phyloP scores from a whole-genome alignment of 495 filamentous ascomycete species.

The Oleoguttula mirabilis region DNA sequence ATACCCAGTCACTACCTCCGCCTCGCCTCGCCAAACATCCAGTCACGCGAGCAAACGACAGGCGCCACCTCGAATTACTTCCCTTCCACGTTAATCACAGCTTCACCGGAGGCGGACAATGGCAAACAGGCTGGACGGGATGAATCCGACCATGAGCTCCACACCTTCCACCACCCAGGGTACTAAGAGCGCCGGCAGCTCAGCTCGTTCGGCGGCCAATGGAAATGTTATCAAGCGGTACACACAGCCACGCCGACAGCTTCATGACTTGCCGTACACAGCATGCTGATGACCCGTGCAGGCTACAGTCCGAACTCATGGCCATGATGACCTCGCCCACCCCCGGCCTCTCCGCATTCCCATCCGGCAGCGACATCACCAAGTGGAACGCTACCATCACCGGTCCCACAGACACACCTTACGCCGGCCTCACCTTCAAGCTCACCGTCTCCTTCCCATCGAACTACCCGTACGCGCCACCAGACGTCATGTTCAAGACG shows the following conservation, averaged over 20 bases:
- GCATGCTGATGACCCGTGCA: too few species aligned
- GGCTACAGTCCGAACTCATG: constrained; percentile 94
- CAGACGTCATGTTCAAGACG: constrained; percentile 58
- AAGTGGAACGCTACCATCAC: constrained; percentile 88
- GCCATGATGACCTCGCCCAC: constrained; percentile 90
- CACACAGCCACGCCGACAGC: too few species aligned
- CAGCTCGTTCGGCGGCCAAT: constrained; percentile 11
- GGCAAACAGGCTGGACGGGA: too few species aligned
- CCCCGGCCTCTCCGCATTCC: constrained; percentile 91
- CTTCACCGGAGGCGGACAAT: too few species aligned
- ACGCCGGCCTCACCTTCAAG: constrained; percentile 80
- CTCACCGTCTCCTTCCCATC: constrained; percentile 82
- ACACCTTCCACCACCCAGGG: constrained; percentile 8
- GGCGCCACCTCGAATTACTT: too few species aligned
- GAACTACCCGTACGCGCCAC: constrained; percentile 90
- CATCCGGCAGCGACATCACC: constrained; percentile 80
- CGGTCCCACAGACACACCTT: constrained; percentile 84
- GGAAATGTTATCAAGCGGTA: constrained; percentile 27
- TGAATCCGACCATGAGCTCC: constrained; percentile 3
- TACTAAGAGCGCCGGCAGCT: constrained; percentile 5
- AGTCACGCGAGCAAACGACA: too few species aligned
- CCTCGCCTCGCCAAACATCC: too few species aligned
- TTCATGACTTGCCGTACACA: too few species aligned
- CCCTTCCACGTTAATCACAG: too few species aligned
- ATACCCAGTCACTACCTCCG: too few species aligned